These are phyloP conservation scores for Candida fluviatilis DNA, from an alignment of 805 yeast genomes.

Conservation along the genomic window DNA sequence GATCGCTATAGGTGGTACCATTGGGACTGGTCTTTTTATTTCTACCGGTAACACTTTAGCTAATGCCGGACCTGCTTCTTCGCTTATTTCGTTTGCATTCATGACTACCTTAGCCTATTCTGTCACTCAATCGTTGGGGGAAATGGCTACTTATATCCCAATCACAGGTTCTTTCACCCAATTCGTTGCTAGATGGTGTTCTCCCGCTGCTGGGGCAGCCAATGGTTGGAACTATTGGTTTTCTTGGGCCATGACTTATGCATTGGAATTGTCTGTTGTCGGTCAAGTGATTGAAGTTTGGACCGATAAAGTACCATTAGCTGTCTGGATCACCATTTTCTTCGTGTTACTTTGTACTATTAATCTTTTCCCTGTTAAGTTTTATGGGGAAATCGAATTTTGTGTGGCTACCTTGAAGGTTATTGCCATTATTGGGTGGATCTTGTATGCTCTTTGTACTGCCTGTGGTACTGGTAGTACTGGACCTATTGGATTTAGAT, in stretches of 20 bases:
- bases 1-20: conserved; percentile 79
- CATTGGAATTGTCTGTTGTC: conserved; percentile 67
- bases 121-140: conserved; percentile 71
- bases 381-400: conserved; percentile 72
- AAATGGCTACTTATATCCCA: conserved; percentile 77
- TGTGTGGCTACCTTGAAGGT: conserved; percentile 70
- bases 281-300: conserved; percentile 64
- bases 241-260: conserved; percentile 74
- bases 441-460: conserved; percentile 62
- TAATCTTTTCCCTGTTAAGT: conserved; percentile 65
- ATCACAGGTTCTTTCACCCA: conserved; percentile 66
- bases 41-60: conserved; percentile 54
- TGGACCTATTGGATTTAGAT: conserved; percentile 74
- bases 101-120: conserved; percentile 63
- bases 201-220: conserved; percentile 71
- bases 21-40: conserved; percentile 75
- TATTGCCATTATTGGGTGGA: conserved; percentile 66
- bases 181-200: conserved; percentile 62
- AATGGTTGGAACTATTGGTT: conserved; percentile 75
- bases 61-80: conserved; percentile 65
- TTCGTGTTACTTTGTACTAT: conserved; percentile 50
- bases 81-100: conserved; percentile 60
- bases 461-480: conserved; percentile 69
- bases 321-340: conserved; percentile 69
- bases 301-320: conserved; percentile 66